Conservation (phyloP, 768 basidiomycete genomes). For the Suillus decipiens region DNA sequence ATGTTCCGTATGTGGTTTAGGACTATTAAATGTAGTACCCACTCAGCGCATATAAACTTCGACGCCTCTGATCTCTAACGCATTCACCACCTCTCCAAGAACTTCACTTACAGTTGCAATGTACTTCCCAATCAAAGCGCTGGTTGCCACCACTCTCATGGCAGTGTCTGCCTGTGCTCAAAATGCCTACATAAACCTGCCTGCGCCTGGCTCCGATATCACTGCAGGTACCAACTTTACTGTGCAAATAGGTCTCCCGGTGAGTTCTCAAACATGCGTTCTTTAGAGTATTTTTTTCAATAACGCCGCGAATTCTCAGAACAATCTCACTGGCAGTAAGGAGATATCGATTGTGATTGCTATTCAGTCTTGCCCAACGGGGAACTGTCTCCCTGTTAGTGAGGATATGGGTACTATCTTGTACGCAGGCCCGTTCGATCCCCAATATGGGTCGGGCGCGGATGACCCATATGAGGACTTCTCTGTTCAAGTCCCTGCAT, state of each 20-base stretch:
- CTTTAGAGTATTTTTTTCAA: neutral
- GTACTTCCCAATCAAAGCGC: neutral
- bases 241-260: slow-evolving; percentile 44
- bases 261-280: slow-evolving; percentile 24
- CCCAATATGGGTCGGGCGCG: slow-evolving; percentile 28
- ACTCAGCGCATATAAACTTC: neutral
- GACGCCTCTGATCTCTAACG: too few relatives aligned
- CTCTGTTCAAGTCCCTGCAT: slow-evolving; percentile 37
- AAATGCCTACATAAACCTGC: slow-evolving; percentile 4
- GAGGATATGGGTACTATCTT: slow-evolving; percentile 40
- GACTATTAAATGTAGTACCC: neutral
- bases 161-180: slow-evolving; percentile 7
- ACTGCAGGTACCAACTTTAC: slow-evolving; percentile 38
- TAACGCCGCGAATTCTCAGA: slow-evolving; percentile 21
- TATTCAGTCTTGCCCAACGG: slow-evolving; percentile 35
- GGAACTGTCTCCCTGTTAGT: slow-evolving; percentile 20
- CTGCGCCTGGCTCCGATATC: slow-evolving; percentile 31
- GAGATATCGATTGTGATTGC: slow-evolving; percentile 44
- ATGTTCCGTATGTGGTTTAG: neutral
- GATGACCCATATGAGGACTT: slow-evolving; percentile 42
- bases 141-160: neutral
- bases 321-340: slow-evolving; percentile 32
- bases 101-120: neutral
- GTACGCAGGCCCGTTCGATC: slow-evolving; percentile 42
- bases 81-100: neutral